Conservation (phyloP, 1,284 basidiomycete species). For the Puccinia coronata region DNA sequence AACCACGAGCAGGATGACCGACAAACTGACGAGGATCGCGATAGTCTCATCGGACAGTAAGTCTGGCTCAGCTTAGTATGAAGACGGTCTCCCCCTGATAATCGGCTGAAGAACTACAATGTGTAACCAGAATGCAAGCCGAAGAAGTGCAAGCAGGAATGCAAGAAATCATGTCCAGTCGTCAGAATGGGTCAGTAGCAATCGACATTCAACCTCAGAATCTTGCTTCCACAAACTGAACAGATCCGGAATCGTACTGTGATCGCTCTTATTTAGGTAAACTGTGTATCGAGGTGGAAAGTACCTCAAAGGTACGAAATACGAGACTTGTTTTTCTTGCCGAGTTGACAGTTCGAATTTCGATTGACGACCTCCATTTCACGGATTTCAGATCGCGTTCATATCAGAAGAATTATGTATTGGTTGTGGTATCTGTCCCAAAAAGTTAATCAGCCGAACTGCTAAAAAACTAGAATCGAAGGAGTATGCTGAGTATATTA, state of each 20-base stretch:
- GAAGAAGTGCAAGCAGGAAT: constrained; percentile 75
- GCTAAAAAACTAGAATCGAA: constrained; percentile 9
- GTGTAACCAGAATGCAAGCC: constrained; percentile 58
- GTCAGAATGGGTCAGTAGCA: constrained; percentile 84
- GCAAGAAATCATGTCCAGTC: constrained; percentile 96
- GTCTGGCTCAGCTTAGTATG: constrained; percentile 24
- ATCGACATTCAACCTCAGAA: not conserved
- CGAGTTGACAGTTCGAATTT: not conserved
- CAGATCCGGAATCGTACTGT: no score
- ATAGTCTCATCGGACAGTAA: constrained; percentile 81
- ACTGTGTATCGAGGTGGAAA: constrained; percentile 93
- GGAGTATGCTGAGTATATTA: not conserved
- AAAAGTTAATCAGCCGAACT: constrained; percentile 73
- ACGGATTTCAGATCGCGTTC: constrained; percentile 71
- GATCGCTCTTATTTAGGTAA: constrained; percentile 68
- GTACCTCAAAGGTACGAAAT: constrained; percentile 63
- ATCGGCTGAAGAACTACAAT: not conserved
- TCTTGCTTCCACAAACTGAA: not conserved
- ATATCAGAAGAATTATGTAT: constrained; percentile 95
- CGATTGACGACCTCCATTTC: not conserved
- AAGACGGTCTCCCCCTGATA: not conserved
- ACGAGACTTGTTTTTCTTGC: not conserved
- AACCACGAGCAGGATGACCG: constrained; percentile 65
- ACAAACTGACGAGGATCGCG: constrained; percentile 93
- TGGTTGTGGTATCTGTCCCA: constrained; percentile 96